These are phyloP conservation scores for Myriangium duriaei DNA, from an alignment of 2,329 filamentous ascomycete genomes.

Conservation along the genomic window DNA sequence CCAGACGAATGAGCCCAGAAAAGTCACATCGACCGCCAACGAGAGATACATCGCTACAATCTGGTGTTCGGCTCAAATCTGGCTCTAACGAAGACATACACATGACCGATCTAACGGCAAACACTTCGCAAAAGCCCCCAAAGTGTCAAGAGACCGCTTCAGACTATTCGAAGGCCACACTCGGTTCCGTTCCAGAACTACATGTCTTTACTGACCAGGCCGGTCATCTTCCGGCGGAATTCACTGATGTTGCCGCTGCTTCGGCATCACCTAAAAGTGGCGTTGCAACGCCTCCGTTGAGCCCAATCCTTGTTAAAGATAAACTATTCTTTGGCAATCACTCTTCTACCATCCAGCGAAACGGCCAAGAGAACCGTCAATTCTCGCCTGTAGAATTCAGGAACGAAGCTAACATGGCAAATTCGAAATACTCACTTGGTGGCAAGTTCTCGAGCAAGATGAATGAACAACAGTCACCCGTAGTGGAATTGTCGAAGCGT, in stretches of 20 bases:
- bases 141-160: no score
- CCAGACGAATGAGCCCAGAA: slow-evolving; percentile 10
- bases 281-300: slow-evolving; percentile 25
- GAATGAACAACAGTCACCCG: neutral
- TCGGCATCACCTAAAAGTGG: neutral
- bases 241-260: slow-evolving; percentile 12
- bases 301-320: slow-evolving; percentile 31
- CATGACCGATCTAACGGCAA: neutral
- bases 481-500: neutral
- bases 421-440: slow-evolving; percentile 38
- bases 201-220: slow-evolving; percentile 1
- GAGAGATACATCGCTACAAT: neutral
- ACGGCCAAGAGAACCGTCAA: slow-evolving; percentile 26
- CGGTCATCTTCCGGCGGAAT: neutral
- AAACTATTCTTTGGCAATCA: slow-evolving; percentile 34
- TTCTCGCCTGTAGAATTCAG: slow-evolving; percentile 42
- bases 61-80: no score
- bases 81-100: neutral
- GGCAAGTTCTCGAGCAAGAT: slow-evolving; percentile 30
- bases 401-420: slow-evolving; percentile 29
- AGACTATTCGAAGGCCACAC: neutral
- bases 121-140: no score
- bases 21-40: slow-evolving; percentile 15
- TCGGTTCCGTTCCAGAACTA: neutral
- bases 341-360: slow-evolving; percentile 22